A percentile compares a stretch with the other conserved stretches of the same genome.
These are phyloP conservation scores for Tephrocybe sp. DNA, from an alignment of 768 basidiomycete species.

Conservation along the genomic window DNA sequence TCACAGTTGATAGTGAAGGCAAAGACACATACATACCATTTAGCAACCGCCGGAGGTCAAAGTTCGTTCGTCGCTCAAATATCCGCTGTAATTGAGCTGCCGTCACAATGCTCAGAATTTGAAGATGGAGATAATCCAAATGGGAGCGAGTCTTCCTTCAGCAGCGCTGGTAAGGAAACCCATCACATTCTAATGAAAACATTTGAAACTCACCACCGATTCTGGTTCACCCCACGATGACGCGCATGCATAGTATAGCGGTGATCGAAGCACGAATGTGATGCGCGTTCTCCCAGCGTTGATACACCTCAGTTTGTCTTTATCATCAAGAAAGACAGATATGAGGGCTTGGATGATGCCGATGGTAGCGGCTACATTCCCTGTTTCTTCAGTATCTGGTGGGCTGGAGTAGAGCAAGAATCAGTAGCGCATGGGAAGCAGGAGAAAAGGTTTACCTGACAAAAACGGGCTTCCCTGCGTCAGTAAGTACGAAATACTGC, in stretches of 20 bases:
- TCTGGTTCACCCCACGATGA: constrained; percentile 97
- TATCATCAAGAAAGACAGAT: constrained; percentile 91
- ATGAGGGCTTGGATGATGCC: constrained; percentile 95
- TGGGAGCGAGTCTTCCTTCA: constrained; percentile 87
- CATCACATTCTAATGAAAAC: constrained; percentile 17
- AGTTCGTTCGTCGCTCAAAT: constrained; percentile 88
- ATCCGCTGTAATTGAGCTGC: constrained; percentile 79
- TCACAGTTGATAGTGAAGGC: neutral
- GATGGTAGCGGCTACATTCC: constrained; percentile 73
- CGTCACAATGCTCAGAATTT: constrained; percentile 88
- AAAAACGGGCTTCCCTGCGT: constrained; percentile 98
- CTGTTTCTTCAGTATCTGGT: constrained; percentile 53
- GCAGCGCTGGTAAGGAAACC: constrained; percentile 30
- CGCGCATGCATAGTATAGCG: constrained; percentile 88
- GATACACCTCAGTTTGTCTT: constrained; percentile 82
- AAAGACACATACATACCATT: constrained; percentile 48
- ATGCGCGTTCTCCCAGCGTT: constrained; percentile 82
- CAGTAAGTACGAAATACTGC: constrained; percentile 89
- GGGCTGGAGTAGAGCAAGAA: constrained; percentile 32
- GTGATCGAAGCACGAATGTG: constrained; percentile 80
- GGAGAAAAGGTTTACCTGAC: constrained; percentile 55
- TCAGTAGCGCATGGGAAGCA: neutral
- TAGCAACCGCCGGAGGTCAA: constrained; percentile 77
- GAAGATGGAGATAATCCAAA: constrained; percentile 92
- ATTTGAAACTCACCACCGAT: constrained; percentile 71